Evolutionary conservation across 495 filamentous ascomycete species (phyloP).

Genomic region (Astrocystis sublimbata): DNA sequence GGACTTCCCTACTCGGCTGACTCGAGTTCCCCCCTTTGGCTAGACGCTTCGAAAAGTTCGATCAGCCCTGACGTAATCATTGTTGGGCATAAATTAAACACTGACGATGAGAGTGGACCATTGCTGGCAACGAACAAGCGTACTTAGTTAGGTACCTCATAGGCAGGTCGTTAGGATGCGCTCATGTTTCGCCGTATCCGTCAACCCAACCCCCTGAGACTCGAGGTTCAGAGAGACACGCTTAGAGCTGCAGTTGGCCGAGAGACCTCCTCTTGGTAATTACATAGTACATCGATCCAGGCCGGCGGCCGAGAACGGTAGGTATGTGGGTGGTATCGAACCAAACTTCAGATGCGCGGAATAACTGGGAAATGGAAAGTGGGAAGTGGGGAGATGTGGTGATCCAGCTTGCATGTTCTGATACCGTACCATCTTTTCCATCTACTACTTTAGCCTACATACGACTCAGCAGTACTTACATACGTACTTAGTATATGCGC

Average conservation of each 20-base stretch:
- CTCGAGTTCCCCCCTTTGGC: neutral
- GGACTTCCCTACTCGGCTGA: neutral
- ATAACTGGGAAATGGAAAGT: conserved; percentile 15
- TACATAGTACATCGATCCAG: neutral
- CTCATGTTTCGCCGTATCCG: too few species aligned
- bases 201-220: neutral
- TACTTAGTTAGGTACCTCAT: too few species aligned
- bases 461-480: neutral
- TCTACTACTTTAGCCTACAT: too few species aligned
- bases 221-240: neutral
- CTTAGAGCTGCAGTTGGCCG: conserved; percentile 9
- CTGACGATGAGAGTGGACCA: neutral
- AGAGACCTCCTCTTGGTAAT: too few species aligned
- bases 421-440: neutral
- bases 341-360: conserved; percentile 5
- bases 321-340: neutral
- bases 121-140: neutral
- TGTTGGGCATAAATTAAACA: neutral
- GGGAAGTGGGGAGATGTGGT: neutral
- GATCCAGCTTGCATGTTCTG: neutral
- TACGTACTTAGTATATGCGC: neutral
- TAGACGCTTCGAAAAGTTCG: neutral
- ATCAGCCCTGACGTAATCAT: neutral
- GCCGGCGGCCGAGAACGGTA: neutral
- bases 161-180: too few species aligned